These are phyloP conservation scores for Dendrocalamus sinicus DNA, from an alignment of 176 grass and related monocot genomes.

Conservation along the genomic window DNA sequence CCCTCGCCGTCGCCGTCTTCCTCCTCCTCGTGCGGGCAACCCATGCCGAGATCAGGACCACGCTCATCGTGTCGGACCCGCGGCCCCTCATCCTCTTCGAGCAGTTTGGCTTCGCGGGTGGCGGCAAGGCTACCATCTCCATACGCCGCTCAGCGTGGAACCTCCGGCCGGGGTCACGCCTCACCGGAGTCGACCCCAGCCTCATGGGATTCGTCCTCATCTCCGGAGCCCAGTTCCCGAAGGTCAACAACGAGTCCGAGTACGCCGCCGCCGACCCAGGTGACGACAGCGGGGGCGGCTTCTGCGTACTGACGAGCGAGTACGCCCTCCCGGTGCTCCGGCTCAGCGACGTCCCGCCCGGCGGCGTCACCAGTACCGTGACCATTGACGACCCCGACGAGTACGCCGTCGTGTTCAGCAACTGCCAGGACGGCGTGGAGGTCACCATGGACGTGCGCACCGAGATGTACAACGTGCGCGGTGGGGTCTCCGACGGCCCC, in stretches of 20 bases:
- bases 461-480: slow-evolving; percentile 68
- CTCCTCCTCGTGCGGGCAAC: slow-evolving; percentile 17
- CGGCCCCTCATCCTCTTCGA: slow-evolving; percentile 66
- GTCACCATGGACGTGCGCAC: slow-evolving; percentile 69
- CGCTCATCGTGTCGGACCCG: slow-evolving; percentile 47
- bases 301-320: slow-evolving; percentile 66
- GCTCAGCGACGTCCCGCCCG: slow-evolving; percentile 49
- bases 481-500: background rate
- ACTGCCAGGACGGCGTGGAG: slow-evolving; percentile 58
- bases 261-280: slow-evolving; percentile 41
- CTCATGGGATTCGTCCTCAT: slow-evolving; percentile 75
- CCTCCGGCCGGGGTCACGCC: slow-evolving; percentile 9
- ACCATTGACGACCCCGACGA: slow-evolving; percentile 44
- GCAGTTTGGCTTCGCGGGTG: slow-evolving; percentile 64
- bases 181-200: slow-evolving; percentile 33
- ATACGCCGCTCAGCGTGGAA: slow-evolving; percentile 49
- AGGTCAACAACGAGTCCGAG: slow-evolving; percentile 53
- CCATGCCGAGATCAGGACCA: slow-evolving; percentile 57
- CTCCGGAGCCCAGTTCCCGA: slow-evolving; percentile 40
- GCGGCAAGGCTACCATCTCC: slow-evolving; percentile 59
- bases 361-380: slow-evolving; percentile 39
- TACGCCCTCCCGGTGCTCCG: slow-evolving; percentile 50
- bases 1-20: slow-evolving; percentile 10
- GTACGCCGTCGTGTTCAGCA: slow-evolving; percentile 70
- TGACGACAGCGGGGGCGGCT: slow-evolving; percentile 8